phyloP scores from a whole-genome alignment of 1,284 basidiomycete genomes.

The Cutaneotrichosporon cutaneum region DNA sequence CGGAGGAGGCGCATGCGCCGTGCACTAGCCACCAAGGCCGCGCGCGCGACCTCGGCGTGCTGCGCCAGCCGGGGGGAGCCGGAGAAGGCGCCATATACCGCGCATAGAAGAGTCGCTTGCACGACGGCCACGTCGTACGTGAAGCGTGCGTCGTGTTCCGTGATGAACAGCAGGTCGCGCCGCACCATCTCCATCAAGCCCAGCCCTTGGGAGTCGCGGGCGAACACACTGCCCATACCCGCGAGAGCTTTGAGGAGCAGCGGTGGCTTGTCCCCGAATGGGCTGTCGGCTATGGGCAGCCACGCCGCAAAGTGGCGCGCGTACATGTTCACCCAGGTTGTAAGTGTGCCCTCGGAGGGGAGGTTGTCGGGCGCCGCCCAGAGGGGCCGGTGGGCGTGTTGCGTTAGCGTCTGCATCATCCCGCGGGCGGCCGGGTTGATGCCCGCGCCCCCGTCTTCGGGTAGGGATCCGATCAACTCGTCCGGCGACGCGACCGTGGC shows the following conservation, averaged over 20 bases:
- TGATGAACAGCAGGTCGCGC: conserved; percentile 27
- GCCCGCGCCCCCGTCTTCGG: too few species aligned
- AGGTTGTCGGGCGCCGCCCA: conserved; percentile 31
- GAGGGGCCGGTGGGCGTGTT: conserved; percentile 23
- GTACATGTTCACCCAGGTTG: conserved; percentile 29
- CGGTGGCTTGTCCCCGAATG: conserved; percentile 19
- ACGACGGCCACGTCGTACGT: conserved; percentile 26
- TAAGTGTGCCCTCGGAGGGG: conserved; percentile 25
- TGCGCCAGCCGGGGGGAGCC: conserved; percentile 29
- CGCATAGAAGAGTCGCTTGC: conserved; percentile 26
- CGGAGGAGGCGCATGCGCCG: conserved; percentile 31
- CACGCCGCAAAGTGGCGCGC: conserved; percentile 29
- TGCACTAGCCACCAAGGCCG: conserved; percentile 18
- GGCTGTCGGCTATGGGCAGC: conserved; percentile 25
- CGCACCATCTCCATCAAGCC: conserved; percentile 27
- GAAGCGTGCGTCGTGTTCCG: conserved; percentile 30
- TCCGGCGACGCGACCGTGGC: not conserved
- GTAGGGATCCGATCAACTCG: too few species aligned
- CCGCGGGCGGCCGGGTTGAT: conserved; percentile 6
- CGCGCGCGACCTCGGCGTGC: conserved; percentile 26
- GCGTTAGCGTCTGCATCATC: conserved; percentile 26
- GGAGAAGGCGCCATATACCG: conserved; percentile 27
- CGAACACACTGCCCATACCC: conserved; percentile 30
- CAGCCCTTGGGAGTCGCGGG: conserved; percentile 22
- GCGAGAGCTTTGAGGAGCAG: conserved; percentile 28